Conservation (phyloP, 1,139 yeast species). For the Lodderomyces orthopsilosis region DNA sequence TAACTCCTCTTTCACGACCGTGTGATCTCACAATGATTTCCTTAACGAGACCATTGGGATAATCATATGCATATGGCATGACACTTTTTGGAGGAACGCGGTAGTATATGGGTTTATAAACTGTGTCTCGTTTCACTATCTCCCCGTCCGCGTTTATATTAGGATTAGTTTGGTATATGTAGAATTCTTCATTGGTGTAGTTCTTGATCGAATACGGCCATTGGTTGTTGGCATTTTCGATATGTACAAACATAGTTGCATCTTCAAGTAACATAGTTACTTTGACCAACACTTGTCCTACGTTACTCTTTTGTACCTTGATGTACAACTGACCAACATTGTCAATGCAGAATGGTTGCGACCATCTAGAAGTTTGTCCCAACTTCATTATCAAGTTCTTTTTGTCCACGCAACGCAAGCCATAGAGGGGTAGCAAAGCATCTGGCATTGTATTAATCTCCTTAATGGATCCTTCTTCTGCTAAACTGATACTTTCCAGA, state of each 20-base stretch:
- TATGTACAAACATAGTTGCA: conserved; percentile 75
- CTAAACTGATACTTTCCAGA: conserved; percentile 52
- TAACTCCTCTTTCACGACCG: conserved; percentile 74
- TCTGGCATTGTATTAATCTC: conserved; percentile 45
- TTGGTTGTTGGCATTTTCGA: conserved; percentile 66
- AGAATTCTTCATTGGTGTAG: conserved; percentile 80
- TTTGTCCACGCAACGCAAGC: conserved; percentile 44
- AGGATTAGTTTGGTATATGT: conserved; percentile 85
- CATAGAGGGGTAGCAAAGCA: conserved; percentile 62
- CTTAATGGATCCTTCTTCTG: conserved; percentile 67
- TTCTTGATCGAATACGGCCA: conserved; percentile 96
- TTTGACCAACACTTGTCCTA: conserved; percentile 68
- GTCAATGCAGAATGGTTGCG: conserved; percentile 81
- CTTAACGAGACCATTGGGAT: conserved; percentile 84
- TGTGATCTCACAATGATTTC: conserved; percentile 73
- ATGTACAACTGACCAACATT: conserved; percentile 81
- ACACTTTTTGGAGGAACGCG: conserved; percentile 85
- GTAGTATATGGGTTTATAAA: conserved; percentile 74
- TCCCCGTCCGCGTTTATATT: conserved; percentile 73
- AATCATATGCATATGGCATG: conserved; percentile 99
- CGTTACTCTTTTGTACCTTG: conserved; percentile 60
- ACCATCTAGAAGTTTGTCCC: conserved; percentile 66
- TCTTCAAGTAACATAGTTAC: conserved; percentile 74
- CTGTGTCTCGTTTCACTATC: conserved; percentile 41
- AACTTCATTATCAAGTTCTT: conserved; percentile 63